Evolutionary conservation across 768 basidiomycete genomes (phyloP).

Genomic region (Cubamyces lactineus): DNA sequence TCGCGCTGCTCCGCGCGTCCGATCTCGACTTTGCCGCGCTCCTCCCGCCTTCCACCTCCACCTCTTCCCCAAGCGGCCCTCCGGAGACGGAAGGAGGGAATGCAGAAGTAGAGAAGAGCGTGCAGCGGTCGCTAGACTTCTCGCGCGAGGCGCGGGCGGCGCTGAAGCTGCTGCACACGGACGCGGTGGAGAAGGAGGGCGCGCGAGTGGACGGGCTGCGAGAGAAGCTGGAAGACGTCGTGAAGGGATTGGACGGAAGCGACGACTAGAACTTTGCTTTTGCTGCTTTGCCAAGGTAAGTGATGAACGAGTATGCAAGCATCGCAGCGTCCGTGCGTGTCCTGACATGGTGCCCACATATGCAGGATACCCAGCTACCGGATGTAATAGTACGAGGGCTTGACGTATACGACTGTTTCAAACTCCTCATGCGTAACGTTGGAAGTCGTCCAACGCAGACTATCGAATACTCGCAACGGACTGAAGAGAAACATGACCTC

Average conservation of each 20-base stretch:
- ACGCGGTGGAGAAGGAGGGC: conserved; percentile 57
- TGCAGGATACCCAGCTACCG: no score
- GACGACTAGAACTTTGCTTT: not conserved
- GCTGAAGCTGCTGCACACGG: conserved; percentile 55
- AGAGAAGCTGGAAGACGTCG: conserved; percentile 55
- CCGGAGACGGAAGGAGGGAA: conserved; percentile 6
- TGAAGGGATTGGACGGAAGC: conserved; percentile 34
- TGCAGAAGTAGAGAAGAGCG: conserved; percentile 39
- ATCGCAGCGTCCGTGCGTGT: no score
- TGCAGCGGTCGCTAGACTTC: conserved; percentile 63
- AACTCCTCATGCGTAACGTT: no score
- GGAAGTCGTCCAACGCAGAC: no score
- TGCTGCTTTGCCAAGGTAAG: no score
- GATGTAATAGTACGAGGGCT: no score
- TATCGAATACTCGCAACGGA: no score
- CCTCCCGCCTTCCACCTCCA: conserved; percentile 26
- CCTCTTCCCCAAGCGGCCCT: not conserved
- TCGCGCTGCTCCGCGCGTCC: conserved; percentile 69
- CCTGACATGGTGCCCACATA: no score
- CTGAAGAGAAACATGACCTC: no score
- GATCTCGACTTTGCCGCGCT: conserved; percentile 45
- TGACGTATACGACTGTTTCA: no score
- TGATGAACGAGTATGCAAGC: no score
- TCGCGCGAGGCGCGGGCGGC: conserved; percentile 57
- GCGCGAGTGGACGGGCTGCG: conserved; percentile 59